Conservation (phyloP, 169 alveolate genomes). For the Cryptosporidium sp. region DNA sequence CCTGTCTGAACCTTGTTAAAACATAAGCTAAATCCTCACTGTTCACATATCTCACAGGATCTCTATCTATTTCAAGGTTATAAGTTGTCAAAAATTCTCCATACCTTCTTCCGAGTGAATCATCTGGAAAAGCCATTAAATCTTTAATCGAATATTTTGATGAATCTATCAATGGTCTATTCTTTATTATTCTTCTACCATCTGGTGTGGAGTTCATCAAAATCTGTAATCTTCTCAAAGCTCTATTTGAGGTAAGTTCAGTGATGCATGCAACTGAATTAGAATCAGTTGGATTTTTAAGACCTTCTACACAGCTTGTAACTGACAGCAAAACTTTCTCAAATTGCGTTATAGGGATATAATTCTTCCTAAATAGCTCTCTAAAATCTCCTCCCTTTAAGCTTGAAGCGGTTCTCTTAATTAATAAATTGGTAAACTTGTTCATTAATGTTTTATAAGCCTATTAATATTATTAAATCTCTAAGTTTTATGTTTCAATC, state of each 20-base stretch:
- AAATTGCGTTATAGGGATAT: constrained; percentile 8
- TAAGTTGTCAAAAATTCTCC: constrained; percentile 23
- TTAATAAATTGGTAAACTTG: background rate
- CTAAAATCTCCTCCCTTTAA: constrained; percentile 7
- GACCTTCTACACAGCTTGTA: background rate
- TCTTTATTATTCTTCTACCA: background rate
- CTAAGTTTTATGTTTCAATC: background rate
- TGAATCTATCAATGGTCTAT: constrained; percentile 8
- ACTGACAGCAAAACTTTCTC: constrained; percentile 2
- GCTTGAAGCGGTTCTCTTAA: background rate
- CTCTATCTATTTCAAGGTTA: background rate
- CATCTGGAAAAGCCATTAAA: background rate
- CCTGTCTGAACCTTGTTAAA: constrained; percentile 76
- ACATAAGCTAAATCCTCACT: constrained; percentile 73
- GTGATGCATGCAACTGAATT: constrained; percentile 31
- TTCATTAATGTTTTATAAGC: background rate
- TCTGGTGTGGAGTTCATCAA: constrained; percentile 4
- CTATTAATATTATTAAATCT: background rate
- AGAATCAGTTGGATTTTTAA: background rate
- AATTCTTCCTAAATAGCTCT: constrained; percentile 11
- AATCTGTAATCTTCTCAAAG: background rate
- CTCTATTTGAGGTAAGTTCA: background rate
- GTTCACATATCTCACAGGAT: constrained; percentile 63
- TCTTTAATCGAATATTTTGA: background rate
- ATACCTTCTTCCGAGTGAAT: constrained; percentile 12